phyloP scores from a whole-genome alignment of 2,329 filamentous ascomycete genomes.

The Dothistroma pini region DNA sequence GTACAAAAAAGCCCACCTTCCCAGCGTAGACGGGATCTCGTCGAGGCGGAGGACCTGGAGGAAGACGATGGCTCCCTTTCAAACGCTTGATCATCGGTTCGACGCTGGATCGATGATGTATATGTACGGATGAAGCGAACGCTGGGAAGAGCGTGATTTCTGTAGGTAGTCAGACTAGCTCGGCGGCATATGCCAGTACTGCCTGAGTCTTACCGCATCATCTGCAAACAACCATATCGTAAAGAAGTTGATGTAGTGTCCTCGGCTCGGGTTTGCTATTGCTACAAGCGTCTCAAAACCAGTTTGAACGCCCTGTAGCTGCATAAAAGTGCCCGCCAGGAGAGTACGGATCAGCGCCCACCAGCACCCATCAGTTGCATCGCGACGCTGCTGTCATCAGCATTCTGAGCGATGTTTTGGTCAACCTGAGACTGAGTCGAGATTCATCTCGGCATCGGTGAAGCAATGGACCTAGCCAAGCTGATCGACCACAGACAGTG shows the following conservation, averaged over 20 bases:
- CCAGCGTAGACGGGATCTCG: background rate
- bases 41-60: background rate
- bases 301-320: background rate
- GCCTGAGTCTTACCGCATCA: background rate
- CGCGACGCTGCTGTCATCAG: background rate
- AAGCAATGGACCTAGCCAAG: too few relatives aligned
- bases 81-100: slow-evolving; percentile 1
- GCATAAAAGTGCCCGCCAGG: background rate
- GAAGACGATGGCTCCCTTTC: background rate
- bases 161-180: background rate
- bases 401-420: background rate
- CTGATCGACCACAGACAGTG: too few relatives aligned
- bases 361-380: background rate
- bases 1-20: background rate
- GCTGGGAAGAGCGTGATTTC: background rate
- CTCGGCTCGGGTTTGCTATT: background rate
- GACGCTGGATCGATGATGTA: slow-evolving; percentile 7
- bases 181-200: background rate
- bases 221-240: background rate
- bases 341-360: background rate
- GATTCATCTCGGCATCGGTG: too few relatives aligned
- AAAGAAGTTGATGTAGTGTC: background rate
- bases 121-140: background rate
- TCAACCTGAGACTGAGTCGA: too few relatives aligned
- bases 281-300: background rate